phyloP scores from a whole-genome alignment of 177 flowering plant genomes.

The Vitis hybrid region DNA sequence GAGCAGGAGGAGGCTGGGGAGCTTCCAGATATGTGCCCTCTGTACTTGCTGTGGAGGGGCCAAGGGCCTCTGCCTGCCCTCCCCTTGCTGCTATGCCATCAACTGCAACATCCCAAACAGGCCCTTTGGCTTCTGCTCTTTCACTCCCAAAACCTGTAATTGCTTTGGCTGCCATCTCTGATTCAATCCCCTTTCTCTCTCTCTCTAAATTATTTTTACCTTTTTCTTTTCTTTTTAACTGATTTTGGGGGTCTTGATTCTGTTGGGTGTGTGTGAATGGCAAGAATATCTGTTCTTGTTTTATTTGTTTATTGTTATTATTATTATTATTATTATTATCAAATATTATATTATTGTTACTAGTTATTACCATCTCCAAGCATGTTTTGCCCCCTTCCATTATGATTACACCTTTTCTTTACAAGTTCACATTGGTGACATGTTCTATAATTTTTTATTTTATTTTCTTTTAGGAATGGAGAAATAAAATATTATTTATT shows the following conservation, averaged over 20 bases:
- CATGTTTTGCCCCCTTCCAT: no score
- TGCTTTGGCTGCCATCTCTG: constrained; percentile 91
- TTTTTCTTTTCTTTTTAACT: not conserved
- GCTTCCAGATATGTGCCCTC: constrained; percentile 80
- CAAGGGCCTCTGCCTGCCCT: constrained; percentile 65
- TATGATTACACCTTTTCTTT: no score
- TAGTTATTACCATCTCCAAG: no score
- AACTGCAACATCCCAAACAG: constrained; percentile 95
- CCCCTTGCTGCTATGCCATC: constrained; percentile 96
- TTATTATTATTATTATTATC: not conserved
- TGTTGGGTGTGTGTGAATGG: constrained; percentile 20
- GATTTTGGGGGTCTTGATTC: constrained; percentile 13
- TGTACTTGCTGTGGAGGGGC: constrained; percentile 94
- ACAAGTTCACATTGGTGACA: not conserved
- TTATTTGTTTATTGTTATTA: constrained; percentile 19
- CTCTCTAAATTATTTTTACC: not conserved
- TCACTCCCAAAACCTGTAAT: constrained; percentile 93
- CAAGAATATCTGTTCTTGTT: constrained; percentile 36
- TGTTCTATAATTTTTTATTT: not conserved
- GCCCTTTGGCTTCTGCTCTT: constrained; percentile 93
- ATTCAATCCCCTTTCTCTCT: not conserved
- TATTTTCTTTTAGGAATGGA: not conserved
- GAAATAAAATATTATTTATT: not conserved
- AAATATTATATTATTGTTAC: no score
- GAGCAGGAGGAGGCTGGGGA: constrained; percentile 65